These are phyloP conservation scores for Sutorius australiensis DNA, from an alignment of 768 basidiomycete genomes.

Conservation along the genomic window DNA sequence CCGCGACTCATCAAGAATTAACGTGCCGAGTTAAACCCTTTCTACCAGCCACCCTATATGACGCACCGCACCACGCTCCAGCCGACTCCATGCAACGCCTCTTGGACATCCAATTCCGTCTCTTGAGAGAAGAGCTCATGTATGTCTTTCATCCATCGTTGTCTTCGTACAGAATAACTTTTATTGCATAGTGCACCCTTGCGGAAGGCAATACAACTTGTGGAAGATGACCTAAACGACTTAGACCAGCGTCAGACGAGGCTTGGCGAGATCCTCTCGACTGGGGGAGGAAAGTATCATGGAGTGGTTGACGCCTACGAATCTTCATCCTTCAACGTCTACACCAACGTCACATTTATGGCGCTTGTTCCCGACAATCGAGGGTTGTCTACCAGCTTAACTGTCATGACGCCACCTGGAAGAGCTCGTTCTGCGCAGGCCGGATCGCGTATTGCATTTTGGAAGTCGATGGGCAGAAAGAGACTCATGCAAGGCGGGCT, in stretches of 20 bases:
- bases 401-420: constrained; percentile 53
- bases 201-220: constrained; percentile 45
- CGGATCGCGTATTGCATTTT: constrained; percentile 46
- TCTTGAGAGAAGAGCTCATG: constrained; percentile 73
- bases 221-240: constrained; percentile 43
- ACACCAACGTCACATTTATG: constrained; percentile 49
- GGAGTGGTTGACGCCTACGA: constrained; percentile 40
- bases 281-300: constrained; percentile 58
- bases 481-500: constrained; percentile 62
- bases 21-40: constrained; percentile 46
- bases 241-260: constrained; percentile 29
- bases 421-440: constrained; percentile 41
- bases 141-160: constrained; percentile 27
- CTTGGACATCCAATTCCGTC: constrained; percentile 73
- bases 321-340: constrained; percentile 58
- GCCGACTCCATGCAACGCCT: constrained; percentile 58
- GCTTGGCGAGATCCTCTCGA: constrained; percentile 44
- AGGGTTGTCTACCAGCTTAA: constrained; percentile 47
- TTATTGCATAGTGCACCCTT: constrained; percentile 44
- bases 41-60: constrained; percentile 56
- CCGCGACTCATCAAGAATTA: constrained; percentile 68
- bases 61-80: constrained; percentile 61
- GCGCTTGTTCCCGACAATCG: constrained; percentile 46
- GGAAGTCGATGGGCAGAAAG: constrained; percentile 59
- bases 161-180: not conserved